phyloP scores from a whole-genome alignment of 495 filamentous ascomycete species.

The Lindgomyces ingoldianus region DNA sequence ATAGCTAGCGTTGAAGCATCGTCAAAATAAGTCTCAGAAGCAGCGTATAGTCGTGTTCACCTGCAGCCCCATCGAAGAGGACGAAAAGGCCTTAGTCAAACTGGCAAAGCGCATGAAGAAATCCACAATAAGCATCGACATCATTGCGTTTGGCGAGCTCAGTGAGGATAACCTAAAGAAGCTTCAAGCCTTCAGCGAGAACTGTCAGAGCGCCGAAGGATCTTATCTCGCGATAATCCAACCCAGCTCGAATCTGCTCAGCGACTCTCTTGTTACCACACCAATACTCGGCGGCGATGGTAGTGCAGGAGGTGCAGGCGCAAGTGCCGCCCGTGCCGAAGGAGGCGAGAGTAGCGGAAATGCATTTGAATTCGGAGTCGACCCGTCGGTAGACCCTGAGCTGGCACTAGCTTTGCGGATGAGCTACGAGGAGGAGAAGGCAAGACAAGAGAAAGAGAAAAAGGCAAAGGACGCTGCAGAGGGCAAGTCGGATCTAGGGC shows the following conservation, averaged over 20 bases:
- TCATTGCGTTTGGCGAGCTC: conserved; percentile 90
- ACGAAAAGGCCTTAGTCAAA: conserved; percentile 82
- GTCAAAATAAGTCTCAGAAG: conserved; percentile 91
- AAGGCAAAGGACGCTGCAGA: conserved; percentile 74
- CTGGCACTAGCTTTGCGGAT: conserved; percentile 92
- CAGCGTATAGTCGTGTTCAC: conserved; percentile 96
- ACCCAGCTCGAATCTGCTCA: conserved; percentile 85
- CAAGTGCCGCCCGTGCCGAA: conserved; percentile 48
- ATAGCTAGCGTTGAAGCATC: conserved; percentile 94
- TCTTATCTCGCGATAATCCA: conserved; percentile 89
- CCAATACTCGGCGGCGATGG: conserved; percentile 84
- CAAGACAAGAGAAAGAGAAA: conserved; percentile 80
- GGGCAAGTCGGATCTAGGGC: conserved; percentile 67
- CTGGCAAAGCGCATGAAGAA: conserved; percentile 99
- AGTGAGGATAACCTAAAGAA: conserved; percentile 89
- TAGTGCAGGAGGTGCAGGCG: conserved; percentile 49
- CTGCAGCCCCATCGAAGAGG: conserved; percentile 86
- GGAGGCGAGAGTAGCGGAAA: conserved; percentile 58
- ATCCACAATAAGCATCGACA: conserved; percentile 84
- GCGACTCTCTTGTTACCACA: conserved; percentile 87
- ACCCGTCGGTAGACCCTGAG: conserved; percentile 83
- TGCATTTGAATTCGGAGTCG: conserved; percentile 71
- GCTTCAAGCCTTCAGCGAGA: conserved; percentile 87
- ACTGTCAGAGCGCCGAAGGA: conserved; percentile 84
- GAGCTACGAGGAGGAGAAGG: conserved; percentile 98